Evolutionary conservation across 2,329 filamentous ascomycete species (phyloP).

Genomic region (Trichoderma polysporum): DNA sequence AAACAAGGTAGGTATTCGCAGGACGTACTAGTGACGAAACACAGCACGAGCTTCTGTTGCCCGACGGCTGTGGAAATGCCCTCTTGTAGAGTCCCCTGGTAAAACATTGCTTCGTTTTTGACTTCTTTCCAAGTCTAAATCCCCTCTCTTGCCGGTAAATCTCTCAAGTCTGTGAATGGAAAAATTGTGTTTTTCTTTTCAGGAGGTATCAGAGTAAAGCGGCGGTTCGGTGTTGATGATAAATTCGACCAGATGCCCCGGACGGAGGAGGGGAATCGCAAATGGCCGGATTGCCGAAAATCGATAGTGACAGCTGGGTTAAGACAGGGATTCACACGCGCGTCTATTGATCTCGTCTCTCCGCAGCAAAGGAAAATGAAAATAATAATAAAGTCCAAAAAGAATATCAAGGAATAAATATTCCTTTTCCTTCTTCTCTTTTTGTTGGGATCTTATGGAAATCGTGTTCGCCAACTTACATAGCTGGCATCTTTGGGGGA

Average conservation of each 20-base stretch:
- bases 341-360: background rate
- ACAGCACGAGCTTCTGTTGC: conserved; percentile 75
- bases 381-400: background rate
- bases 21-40: conserved; percentile 73
- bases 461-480: background rate
- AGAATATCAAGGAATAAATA: background rate
- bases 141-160: too few species aligned
- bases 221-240: background rate
- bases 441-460: background rate
- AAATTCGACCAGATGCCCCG: background rate
- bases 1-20: background rate
- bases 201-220: background rate
- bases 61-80: conserved; percentile 75
- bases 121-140: too few species aligned
- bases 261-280: conserved; percentile 5
- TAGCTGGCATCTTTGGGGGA: background rate
- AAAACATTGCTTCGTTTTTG: conserved; percentile 63
- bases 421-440: background rate
- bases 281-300: background rate
- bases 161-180: too few species aligned
- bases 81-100: conserved; percentile 73
- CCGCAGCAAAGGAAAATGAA: background rate
- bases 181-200: background rate
- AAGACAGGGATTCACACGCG: background rate
- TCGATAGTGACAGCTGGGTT: background rate